phyloP scores from a whole-genome alignment of 1,284 basidiomycete genomes.

The Gastroboletus turbinatus region DNA sequence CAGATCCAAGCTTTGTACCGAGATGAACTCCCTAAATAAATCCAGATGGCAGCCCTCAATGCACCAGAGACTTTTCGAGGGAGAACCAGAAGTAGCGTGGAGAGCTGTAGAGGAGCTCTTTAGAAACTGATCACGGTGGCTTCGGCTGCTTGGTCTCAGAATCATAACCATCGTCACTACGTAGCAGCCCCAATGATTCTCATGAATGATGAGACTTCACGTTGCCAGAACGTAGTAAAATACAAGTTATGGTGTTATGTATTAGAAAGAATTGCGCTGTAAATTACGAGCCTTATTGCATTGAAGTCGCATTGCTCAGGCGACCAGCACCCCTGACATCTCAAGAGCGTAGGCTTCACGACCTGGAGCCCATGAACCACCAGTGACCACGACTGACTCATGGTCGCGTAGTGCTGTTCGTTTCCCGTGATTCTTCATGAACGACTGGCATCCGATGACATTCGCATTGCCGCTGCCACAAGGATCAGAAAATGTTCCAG shows the following conservation, averaged over 20 bases:
- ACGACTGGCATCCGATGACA: not conserved
- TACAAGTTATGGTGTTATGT: not conserved
- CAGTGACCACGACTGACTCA: not conserved
- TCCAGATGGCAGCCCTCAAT: conserved; percentile 6
- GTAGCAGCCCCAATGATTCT: too few species aligned
- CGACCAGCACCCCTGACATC: not conserved
- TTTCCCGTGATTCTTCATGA: not conserved
- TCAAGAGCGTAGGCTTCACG: not conserved
- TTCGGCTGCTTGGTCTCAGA: not conserved
- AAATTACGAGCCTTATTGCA: not conserved
- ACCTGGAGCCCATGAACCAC: not conserved
- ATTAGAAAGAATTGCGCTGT: not conserved
- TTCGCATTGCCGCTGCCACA: conserved; percentile 10
- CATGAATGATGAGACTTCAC: not conserved
- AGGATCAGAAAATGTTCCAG: not conserved
- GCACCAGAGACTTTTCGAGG: conserved; percentile 7
- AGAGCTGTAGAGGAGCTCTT: conserved; percentile 14
- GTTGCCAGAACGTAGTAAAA: not conserved
- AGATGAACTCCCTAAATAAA: not conserved
- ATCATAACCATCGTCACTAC: too few species aligned
- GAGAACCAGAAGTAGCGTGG: conserved; percentile 19
- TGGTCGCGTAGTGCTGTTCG: not conserved
- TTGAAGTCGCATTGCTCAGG: not conserved
- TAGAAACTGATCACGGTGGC: not conserved
- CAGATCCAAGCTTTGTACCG: not conserved